Conservation (phyloP, 75 land plant genomes). For the Isoetes taiwanensis region DNA sequence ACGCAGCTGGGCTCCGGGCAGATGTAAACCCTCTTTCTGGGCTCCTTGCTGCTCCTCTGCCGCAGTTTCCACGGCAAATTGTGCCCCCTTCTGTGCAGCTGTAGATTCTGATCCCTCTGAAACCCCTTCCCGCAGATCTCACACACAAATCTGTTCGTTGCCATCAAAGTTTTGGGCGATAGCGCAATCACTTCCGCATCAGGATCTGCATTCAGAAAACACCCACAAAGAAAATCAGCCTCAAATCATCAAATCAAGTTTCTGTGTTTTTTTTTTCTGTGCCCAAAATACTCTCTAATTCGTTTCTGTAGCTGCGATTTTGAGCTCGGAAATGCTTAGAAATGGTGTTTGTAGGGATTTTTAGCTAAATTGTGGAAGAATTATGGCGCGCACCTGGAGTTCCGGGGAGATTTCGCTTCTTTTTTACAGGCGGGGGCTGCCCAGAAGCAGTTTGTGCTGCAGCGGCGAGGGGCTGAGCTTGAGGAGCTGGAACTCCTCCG, state of each 20-base stretch:
- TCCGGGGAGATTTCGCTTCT: conserved; percentile 26
- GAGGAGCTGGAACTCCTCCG: too few species aligned
- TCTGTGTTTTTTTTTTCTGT: too few species aligned
- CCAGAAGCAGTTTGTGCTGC: too few species aligned
- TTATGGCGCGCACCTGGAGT: too few species aligned
- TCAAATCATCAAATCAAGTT: too few species aligned
- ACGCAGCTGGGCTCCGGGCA: conserved; percentile 86
- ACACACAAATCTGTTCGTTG: conserved; percentile 82
- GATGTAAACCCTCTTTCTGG: conserved; percentile 71
- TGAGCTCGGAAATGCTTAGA: too few species aligned
- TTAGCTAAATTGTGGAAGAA: too few species aligned
- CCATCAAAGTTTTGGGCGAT: conserved; percentile 71
- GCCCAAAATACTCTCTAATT: too few species aligned
- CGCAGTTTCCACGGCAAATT: conserved; percentile 92
- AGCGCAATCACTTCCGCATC: conserved; percentile 94
- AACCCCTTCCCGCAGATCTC: conserved; percentile 94
- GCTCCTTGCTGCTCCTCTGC: conserved; percentile 73
- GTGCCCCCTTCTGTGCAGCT: conserved; percentile 87
- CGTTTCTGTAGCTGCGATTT: too few species aligned
- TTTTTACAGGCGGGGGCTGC: conserved; percentile 8
- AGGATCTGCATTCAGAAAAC: conserved; percentile 48
- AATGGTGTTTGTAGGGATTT: too few species aligned
- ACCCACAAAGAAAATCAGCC: too few species aligned
- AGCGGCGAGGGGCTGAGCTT: background rate
- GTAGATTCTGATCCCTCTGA: conserved; percentile 87